Evolutionary conservation across 2,329 filamentous ascomycete genomes (phyloP), one percentile per base, ranked within the genome.

Genomic region (Aspergillus terreus): DNA sequence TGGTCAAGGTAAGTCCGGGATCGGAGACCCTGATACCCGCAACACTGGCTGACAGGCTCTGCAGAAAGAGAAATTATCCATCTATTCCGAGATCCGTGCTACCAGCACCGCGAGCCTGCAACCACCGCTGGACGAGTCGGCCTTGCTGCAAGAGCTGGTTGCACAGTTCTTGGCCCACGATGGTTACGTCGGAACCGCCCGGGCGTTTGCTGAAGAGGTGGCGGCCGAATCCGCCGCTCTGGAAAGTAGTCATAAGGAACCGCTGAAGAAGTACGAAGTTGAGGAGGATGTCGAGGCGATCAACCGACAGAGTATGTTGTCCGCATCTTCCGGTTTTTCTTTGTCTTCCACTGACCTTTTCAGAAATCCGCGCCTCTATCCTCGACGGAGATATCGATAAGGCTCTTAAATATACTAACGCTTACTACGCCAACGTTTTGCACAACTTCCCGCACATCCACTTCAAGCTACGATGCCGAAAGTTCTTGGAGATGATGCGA

Each of bases 401-500:
- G 60, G 92, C 92, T 0, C 78, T 97, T n/a, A 87, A 91, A 68
- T 82, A 86, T 62, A 95, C 89, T 3, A 83, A 85, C 46, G 77
- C 79, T 11, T 89, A 85, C 64, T 99, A 96, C 62, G 88, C 90
- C 4, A 79, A 81, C 21, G 90, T 97, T 1, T 79, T 99, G 15
- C 79, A 83, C 44, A 82, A 89, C 19, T 90, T 96, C 63, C 84
- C 89, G 49, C 84, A 90, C 49, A 90, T 96, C 14, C 85, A 92
- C 66, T 97, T 99, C 72, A 87, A 86, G 52, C 77, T 99, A 45
- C 84, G 87, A 59, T 96, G 92, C 66, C 85, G 91, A 54, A 95
- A 94, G 67, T 96, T 97, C 68, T 86, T 97, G 54, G 94, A 99
- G 70, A 92, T 99, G 86, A 90, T 95, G 62, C 82, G 88, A 38